Conservation (phyloP, 1,284 basidiomycete genomes). For the Somion occarium region DNA sequence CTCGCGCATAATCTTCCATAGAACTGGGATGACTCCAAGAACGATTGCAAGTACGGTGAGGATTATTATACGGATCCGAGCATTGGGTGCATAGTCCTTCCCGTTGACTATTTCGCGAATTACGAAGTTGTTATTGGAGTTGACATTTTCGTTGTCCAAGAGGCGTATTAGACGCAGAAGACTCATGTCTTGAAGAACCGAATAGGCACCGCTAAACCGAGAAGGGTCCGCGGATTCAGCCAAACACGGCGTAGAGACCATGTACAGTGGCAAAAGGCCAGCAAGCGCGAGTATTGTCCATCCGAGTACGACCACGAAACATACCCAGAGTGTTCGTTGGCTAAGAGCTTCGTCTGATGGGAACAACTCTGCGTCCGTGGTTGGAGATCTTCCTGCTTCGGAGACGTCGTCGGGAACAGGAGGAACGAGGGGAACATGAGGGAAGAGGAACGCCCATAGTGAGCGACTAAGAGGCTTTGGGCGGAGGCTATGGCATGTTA, state of each 20-base stretch:
- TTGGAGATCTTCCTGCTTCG: slow-evolving; percentile 45
- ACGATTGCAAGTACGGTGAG: slow-evolving; percentile 57
- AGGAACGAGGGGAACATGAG: slow-evolving; percentile 64
- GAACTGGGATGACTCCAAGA: slow-evolving; percentile 56
- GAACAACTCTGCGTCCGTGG: slow-evolving; percentile 49
- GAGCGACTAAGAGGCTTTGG: slow-evolving; percentile 54
- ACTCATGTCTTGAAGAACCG: slow-evolving; percentile 70
- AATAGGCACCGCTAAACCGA: slow-evolving; percentile 54
- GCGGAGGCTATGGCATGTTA: slow-evolving; percentile 42
- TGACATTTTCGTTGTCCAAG: slow-evolving; percentile 39
- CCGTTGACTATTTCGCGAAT: slow-evolving; percentile 34
- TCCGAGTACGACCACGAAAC: slow-evolving; percentile 55
- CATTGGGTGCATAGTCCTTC: slow-evolving; percentile 38
- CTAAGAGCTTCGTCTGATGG: slow-evolving; percentile 70
- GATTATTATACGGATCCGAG: slow-evolving; percentile 59
- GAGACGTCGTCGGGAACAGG: slow-evolving; percentile 49
- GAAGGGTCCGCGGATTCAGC: slow-evolving; percentile 43
- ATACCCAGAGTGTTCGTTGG: slow-evolving; percentile 62
- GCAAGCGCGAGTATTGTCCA: slow-evolving; percentile 65
- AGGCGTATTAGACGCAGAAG: slow-evolving; percentile 64
- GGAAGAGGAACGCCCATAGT: slow-evolving; percentile 64
- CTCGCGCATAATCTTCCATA: slow-evolving; percentile 63
- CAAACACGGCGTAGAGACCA: slow-evolving; percentile 65
- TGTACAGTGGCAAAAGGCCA: slow-evolving; percentile 66
- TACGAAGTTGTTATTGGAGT: slow-evolving; percentile 27